Percentiles rank a stretch among this genome's conserved stretches.
Evolutionary conservation across 2,329 filamentous ascomycete species (phyloP).

Genomic region (Ceratocystis smalleyi): DNA sequence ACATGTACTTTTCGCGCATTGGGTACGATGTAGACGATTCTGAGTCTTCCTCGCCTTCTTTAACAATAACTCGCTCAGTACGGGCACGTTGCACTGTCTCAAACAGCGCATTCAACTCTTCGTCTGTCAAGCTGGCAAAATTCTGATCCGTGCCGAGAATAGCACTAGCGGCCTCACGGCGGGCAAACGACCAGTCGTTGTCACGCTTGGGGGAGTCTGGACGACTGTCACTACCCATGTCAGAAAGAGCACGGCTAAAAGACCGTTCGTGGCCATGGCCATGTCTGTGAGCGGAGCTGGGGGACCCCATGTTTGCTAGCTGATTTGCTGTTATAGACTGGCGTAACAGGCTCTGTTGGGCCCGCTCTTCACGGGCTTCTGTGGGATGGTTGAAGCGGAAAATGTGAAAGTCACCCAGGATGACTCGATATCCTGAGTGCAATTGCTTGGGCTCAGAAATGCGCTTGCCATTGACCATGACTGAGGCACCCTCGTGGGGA

Average conservation of each 20-base stretch:
- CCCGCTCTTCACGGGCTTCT: conserved; percentile 83
- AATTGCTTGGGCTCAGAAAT: conserved; percentile 74
- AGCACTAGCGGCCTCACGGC: conserved; percentile 81
- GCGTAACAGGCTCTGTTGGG: conserved; percentile 48
- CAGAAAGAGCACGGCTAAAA: conserved; percentile 64
- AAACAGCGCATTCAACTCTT: conserved; percentile 83
- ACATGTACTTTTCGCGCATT: conserved; percentile 85
- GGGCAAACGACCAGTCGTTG: conserved; percentile 86
- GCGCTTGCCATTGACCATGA: conserved; percentile 94
- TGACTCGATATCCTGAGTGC: conserved; percentile 85
- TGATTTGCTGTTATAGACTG: conserved; percentile 55
- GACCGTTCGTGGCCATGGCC: conserved; percentile 50
- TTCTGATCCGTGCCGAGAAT: conserved; percentile 85
- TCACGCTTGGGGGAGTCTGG: conserved; percentile 67
- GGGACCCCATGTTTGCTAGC: conserved; percentile 33
- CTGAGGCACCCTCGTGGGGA: conserved; percentile 77
- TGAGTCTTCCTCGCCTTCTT: conserved; percentile 74
- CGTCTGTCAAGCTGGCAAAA: conserved; percentile 76
- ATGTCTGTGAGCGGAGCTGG: conserved; percentile 30
- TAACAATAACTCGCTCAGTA: conserved; percentile 53
- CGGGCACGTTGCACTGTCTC: conserved; percentile 84
- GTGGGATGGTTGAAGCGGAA: conserved; percentile 97
- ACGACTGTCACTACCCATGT: conserved; percentile 54
- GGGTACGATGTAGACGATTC: conserved; percentile 83
- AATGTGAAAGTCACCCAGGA: conserved; percentile 95